phyloP scores from a whole-genome alignment of 2,329 filamentous ascomycete species.

The Emergomyces pasteurianus region DNA sequence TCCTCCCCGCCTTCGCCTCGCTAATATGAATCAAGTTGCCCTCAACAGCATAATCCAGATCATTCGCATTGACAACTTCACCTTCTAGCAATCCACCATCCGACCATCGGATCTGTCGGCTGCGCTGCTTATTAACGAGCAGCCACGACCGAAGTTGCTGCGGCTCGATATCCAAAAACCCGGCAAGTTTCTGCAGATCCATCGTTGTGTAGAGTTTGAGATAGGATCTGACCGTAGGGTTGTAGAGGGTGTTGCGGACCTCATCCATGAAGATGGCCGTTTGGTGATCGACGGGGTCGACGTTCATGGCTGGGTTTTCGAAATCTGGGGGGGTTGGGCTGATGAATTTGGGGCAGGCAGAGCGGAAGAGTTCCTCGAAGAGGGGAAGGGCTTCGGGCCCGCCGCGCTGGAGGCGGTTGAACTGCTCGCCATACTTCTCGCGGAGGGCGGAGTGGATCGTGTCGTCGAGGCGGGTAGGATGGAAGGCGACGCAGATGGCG shows the following conservation, averaged over 20 bases:
- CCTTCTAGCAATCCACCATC: slow-evolving; percentile 85
- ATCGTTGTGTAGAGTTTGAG: slow-evolving; percentile 98
- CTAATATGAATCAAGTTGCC: slow-evolving; percentile 97
- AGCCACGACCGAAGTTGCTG: slow-evolving; percentile 91
- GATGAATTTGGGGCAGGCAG: slow-evolving; percentile 99
- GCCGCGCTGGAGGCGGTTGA: slow-evolving; percentile 89
- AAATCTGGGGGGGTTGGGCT: slow-evolving; percentile 94
- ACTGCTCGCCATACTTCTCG: slow-evolving; percentile 98
- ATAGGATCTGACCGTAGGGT: slow-evolving; percentile 95
- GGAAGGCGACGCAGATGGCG: slow-evolving; percentile 96
- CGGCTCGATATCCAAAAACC: slow-evolving; percentile 93
- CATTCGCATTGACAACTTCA: slow-evolving; percentile 83
- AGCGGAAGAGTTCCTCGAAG: slow-evolving; percentile 96
- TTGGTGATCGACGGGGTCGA: slow-evolving; percentile 96
- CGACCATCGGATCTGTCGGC: slow-evolving; percentile 87
- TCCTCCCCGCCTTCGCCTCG: slow-evolving; percentile 94
- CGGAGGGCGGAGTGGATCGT: slow-evolving; percentile 96
- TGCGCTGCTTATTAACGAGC: slow-evolving; percentile 96
- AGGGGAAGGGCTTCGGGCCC: slow-evolving; percentile 90
- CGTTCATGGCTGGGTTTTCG: slow-evolving; percentile 88
- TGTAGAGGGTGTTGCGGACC: slow-evolving; percentile 98
- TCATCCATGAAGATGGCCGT: slow-evolving; percentile 98
- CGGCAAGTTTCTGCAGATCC: slow-evolving; percentile 95
- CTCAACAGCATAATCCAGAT: slow-evolving; percentile 94
- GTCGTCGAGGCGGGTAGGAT: slow-evolving; percentile 93